Conservation (phyloP, 140 eudicot genomes). For the Stevia rebaudiana region DNA sequence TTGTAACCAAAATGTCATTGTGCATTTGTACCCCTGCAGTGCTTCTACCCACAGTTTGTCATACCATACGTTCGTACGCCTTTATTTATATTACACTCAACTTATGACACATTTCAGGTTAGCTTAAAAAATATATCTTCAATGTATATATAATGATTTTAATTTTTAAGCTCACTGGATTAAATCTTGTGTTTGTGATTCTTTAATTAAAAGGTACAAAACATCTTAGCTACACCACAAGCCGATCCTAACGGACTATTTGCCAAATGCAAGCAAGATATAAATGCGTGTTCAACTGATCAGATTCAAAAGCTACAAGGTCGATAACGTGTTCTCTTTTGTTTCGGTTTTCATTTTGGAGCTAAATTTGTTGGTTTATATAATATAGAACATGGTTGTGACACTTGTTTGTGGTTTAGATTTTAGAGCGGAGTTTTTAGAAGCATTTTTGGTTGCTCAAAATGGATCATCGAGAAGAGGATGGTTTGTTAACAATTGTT, state of each 20-base stretch:
- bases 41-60: slow-evolving; percentile 37
- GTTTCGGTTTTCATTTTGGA: background rate
- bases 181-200: background rate
- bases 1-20: background rate
- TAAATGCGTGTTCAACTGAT: slow-evolving; percentile 19
- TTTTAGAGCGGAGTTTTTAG: slow-evolving; percentile 27
- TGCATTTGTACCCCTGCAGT: slow-evolving; percentile 17
- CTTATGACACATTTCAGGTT: slow-evolving; percentile 36
- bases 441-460: slow-evolving; percentile 17
- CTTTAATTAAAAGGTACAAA: slow-evolving; percentile 20
- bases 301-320: slow-evolving; percentile 34
- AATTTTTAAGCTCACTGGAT: background rate
- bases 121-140: background rate
- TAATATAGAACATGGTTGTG: background rate
- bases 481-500: slow-evolving; percentile 44
- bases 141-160: too few species aligned
- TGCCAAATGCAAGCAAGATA: slow-evolving; percentile 30
- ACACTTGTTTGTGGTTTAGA: slow-evolving; percentile 17
- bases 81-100: slow-evolving; percentile 26
- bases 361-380: background rate
- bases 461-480: slow-evolving; percentile 32
- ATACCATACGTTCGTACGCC: slow-evolving; percentile 34
- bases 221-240: slow-evolving; percentile 28
- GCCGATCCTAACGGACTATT: slow-evolving; percentile 39
- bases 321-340: background rate